Percentiles rank a stretch among this genome's conserved stretches.
Evolutionary conservation across 2,329 filamentous ascomycete species (phyloP).

Genomic region (Sclerotinia nivalis): DNA sequence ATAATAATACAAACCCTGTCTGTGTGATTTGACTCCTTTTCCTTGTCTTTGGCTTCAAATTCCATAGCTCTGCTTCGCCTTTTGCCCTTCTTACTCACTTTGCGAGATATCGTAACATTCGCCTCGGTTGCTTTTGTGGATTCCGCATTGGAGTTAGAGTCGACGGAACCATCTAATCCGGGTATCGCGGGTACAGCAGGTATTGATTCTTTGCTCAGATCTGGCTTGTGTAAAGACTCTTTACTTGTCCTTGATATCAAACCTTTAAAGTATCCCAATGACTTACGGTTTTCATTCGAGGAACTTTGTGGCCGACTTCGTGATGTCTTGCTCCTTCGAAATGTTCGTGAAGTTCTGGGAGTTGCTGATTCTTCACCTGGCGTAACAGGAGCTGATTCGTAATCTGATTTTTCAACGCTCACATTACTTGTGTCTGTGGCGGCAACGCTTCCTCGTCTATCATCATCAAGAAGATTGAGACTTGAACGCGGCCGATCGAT

Average conservation of each 20-base stretch:
- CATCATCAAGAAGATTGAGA: slow-evolving; percentile 50
- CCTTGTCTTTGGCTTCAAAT: slow-evolving; percentile 34
- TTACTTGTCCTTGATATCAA: slow-evolving; percentile 38
- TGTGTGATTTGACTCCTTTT: slow-evolving; percentile 38
- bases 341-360: slow-evolving; percentile 58
- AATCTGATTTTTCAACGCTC: slow-evolving; percentile 43
- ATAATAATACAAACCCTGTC: slow-evolving; percentile 54
- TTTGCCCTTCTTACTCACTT: slow-evolving; percentile 24
- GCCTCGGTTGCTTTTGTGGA: slow-evolving; percentile 12
- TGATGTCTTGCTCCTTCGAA: slow-evolving; percentile 53
- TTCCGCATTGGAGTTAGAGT: slow-evolving; percentile 20
- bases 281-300: slow-evolving; percentile 58
- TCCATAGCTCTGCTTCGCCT: slow-evolving; percentile 32
- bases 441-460: slow-evolving; percentile 52
- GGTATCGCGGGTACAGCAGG: slow-evolving; percentile 15
- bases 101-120: slow-evolving; percentile 1
- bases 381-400: slow-evolving; percentile 46
- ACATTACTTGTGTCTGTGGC: slow-evolving; percentile 49
- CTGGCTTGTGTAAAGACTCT: slow-evolving; percentile 34
- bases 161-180: slow-evolving; percentile 18
- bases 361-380: slow-evolving; percentile 56
- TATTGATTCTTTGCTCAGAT: slow-evolving; percentile 12
- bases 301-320: slow-evolving; percentile 61
- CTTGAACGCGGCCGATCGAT: slow-evolving; percentile 51
- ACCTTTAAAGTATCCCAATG: slow-evolving; percentile 54